These are phyloP conservation scores for Seminavis robusta DNA, from an alignment of 108 stramenopile genomes.

Conservation along the genomic window DNA sequence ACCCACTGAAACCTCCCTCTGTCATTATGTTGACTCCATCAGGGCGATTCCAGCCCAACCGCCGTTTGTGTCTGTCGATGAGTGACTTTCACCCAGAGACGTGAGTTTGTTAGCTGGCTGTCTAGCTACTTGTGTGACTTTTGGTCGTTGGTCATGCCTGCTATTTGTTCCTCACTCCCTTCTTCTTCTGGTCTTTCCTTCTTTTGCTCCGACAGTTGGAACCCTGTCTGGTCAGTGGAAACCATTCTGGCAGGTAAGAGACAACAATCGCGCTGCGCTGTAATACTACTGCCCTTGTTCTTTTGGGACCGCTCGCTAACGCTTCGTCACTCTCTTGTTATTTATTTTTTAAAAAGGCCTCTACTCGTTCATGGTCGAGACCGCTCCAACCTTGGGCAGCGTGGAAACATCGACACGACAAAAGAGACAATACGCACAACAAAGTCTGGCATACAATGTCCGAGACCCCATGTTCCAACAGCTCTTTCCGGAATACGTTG, in stretches of 20 bases:
- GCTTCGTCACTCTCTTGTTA: too few relatives aligned
- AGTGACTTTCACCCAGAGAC: constrained; percentile 91
- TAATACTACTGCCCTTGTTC: too few relatives aligned
- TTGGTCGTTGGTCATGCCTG: too few relatives aligned
- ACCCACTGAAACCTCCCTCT: constrained; percentile 94
- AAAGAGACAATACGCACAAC: constrained; percentile 70
- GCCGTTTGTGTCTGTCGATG: constrained; percentile 90
- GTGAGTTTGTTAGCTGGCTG: too few relatives aligned
- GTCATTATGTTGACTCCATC: constrained; percentile 93
- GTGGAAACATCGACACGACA: constrained; percentile 71
- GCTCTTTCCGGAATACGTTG: constrained; percentile 80
- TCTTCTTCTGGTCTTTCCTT: neutral
- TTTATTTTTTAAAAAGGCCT: too few relatives aligned
- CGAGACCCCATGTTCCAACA: constrained; percentile 58
- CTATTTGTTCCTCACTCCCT: too few relatives aligned
- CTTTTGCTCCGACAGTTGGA: constrained; percentile 36
- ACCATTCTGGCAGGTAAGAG: constrained; percentile 94
- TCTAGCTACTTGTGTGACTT: too few relatives aligned
- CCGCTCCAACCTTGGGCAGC: constrained; percentile 81
- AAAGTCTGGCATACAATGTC: constrained; percentile 85
- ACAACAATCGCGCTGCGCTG: too few relatives aligned
- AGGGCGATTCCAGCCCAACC: constrained; percentile 84
- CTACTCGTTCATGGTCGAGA: constrained; percentile 95
- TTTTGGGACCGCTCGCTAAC: too few relatives aligned
- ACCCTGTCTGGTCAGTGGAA: constrained; percentile 94